phyloP scores from a whole-genome alignment of 352 stramenopile genomes.

The Phytopythium oedochilum region DNA sequence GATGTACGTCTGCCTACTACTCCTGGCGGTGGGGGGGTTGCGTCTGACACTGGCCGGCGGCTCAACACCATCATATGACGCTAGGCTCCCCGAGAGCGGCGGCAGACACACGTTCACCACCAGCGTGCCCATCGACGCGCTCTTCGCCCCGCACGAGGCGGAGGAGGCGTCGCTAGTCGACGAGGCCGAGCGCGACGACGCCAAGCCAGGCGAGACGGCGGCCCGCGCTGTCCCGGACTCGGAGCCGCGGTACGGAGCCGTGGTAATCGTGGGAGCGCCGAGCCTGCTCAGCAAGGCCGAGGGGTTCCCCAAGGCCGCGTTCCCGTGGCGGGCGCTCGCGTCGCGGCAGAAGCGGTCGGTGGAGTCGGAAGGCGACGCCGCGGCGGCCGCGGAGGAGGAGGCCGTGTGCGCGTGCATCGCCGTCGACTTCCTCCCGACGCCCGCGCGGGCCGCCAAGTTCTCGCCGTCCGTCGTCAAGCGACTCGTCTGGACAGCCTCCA shows the following conservation, averaged over 20 bases:
- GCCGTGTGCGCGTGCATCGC: conserved; percentile 43
- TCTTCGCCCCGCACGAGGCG: background rate
- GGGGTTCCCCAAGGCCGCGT: background rate
- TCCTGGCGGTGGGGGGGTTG: too few species aligned
- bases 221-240: background rate
- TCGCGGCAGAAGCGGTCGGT: background rate
- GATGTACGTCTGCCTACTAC: too few species aligned
- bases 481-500: conserved; percentile 32
- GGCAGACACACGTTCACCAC: conserved; percentile 2
- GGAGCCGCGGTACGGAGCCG: conserved; percentile 22
- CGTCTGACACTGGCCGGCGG: too few species aligned
- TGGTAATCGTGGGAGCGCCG: conserved; percentile 21
- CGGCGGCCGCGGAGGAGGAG: conserved; percentile 10
- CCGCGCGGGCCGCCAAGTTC: conserved; percentile 15
- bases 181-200: conserved; percentile 13
- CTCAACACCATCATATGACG: too few species aligned
- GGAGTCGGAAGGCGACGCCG: conserved; percentile 4
- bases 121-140: conserved; percentile 4
- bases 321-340: background rate
- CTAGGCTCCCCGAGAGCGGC: too few species aligned
- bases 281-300: conserved; percentile 6
- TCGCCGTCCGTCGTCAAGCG: conserved; percentile 40
- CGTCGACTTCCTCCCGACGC: conserved; percentile 59
- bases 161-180: conserved; percentile 10
- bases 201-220: background rate